Evolutionary conservation across 2,329 filamentous ascomycete genomes (phyloP).

Genomic region (Talaromyces sp.): DNA sequence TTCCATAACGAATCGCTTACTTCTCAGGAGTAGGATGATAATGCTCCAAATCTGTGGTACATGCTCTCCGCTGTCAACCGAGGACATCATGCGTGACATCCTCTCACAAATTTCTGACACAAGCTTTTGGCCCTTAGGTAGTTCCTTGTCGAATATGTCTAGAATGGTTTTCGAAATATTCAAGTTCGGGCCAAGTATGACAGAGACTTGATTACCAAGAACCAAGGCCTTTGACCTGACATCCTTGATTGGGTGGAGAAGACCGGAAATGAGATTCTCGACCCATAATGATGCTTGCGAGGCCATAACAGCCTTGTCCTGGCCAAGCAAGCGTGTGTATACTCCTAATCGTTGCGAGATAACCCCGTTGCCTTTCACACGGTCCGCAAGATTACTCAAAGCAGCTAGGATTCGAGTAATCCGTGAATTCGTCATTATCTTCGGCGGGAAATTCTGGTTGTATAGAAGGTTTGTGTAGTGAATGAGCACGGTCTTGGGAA

Average conservation of each 20-base stretch:
- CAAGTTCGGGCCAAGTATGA: conserved; percentile 64
- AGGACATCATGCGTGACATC: conserved; percentile 62
- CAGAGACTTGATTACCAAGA: conserved; percentile 67
- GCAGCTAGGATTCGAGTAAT: conserved; percentile 66
- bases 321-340: conserved; percentile 71
- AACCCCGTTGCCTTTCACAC: conserved; percentile 75
- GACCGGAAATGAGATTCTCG: conserved; percentile 72
- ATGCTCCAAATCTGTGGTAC: conserved; percentile 90
- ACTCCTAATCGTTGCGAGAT: conserved; percentile 71
- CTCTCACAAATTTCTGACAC: conserved; percentile 64
- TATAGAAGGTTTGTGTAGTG: conserved; percentile 77
- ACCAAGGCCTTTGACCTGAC: conserved; percentile 70
- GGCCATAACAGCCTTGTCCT: conserved; percentile 67
- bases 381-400: conserved; percentile 67
- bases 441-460: conserved; percentile 71
- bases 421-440: conserved; percentile 68
- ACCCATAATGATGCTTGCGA: conserved; percentile 71
- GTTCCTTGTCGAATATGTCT: conserved; percentile 46
- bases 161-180: conserved; percentile 62
- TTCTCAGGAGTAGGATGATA: conserved; percentile 70
- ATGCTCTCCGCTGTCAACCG: conserved; percentile 55
- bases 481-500: conserved; percentile 73
- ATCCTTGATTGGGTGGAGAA: conserved; percentile 74
- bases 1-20: conserved; percentile 53
- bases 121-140: conserved; percentile 56